Conservation (phyloP, 495 filamentous ascomycete species). For the Penicillium egyptiacum region DNA sequence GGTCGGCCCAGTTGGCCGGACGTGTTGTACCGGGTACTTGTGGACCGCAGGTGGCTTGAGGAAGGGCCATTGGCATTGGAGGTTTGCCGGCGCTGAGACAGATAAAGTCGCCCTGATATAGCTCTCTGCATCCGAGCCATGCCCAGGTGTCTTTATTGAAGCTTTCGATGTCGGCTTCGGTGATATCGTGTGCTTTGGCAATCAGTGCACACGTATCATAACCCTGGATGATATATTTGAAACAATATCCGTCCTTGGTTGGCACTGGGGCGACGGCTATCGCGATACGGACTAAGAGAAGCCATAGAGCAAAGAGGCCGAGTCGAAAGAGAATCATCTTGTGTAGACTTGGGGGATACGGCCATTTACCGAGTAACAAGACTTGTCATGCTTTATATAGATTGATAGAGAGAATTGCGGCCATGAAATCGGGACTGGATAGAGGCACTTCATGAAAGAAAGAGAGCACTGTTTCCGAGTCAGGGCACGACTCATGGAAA, state of each 20-base stretch:
- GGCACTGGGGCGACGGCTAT: background rate
- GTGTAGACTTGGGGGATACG: background rate
- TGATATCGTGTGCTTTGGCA: slow-evolving; percentile 12
- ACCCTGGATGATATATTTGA: slow-evolving; percentile 4
- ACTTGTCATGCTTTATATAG: background rate
- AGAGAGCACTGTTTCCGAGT: background rate
- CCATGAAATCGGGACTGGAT: background rate
- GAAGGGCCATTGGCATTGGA: slow-evolving; percentile 23
- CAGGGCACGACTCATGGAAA: background rate
- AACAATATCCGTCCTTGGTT: background rate
- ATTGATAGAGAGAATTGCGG: background rate
- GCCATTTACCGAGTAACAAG: background rate
- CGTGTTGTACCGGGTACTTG: slow-evolving; percentile 23
- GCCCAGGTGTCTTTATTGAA: slow-evolving; percentile 15
- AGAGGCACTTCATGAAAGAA: background rate
- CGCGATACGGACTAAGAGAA: background rate
- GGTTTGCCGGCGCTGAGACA: slow-evolving; percentile 10
- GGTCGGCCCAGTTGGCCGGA: slow-evolving; percentile 12
- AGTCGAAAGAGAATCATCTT: background rate
- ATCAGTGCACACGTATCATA: slow-evolving; percentile 12
- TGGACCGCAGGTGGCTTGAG: slow-evolving; percentile 20
- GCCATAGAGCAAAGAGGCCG: background rate
- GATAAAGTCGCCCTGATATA: slow-evolving; percentile 20
- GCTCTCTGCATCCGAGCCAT: slow-evolving; percentile 17
- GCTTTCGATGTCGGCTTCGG: slow-evolving; percentile 16